Conservation (phyloP, 2,329 filamentous ascomycete genomes). For the Hymenoscyphus albidus region DNA sequence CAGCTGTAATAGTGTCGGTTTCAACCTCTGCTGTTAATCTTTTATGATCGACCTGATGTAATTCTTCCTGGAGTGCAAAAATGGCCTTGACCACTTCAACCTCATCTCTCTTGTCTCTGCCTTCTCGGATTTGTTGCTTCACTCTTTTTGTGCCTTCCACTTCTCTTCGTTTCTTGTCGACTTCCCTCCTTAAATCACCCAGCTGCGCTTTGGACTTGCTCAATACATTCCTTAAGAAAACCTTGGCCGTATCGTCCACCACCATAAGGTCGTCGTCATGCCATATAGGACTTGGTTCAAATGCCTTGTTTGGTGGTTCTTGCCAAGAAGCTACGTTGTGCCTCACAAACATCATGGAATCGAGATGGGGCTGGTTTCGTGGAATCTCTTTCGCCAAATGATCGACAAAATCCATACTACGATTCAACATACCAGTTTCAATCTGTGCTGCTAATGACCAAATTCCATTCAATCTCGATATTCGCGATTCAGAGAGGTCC, state of each 20-base stretch:
- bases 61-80: slow-evolving; percentile 76
- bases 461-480: slow-evolving; percentile 75
- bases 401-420: slow-evolving; percentile 68
- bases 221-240: slow-evolving; percentile 87
- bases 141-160: slow-evolving; percentile 72
- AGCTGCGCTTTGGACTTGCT: slow-evolving; percentile 85
- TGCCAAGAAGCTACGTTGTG: slow-evolving; percentile 83
- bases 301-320: slow-evolving; percentile 78
- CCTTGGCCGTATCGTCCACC: slow-evolving; percentile 79
- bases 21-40: slow-evolving; percentile 88
- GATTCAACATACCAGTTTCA: slow-evolving; percentile 73
- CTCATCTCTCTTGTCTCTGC: slow-evolving; percentile 84
- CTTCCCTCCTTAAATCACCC: slow-evolving; percentile 73
- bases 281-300: slow-evolving; percentile 96
- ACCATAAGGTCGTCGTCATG: slow-evolving; percentile 88
- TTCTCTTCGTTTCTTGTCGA: slow-evolving; percentile 81
- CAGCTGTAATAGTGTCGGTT: slow-evolving; percentile 84
- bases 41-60: slow-evolving; percentile 80
- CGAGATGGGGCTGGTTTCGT: slow-evolving; percentile 81
- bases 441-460: slow-evolving; percentile 79
- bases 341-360: slow-evolving; percentile 96
- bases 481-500: slow-evolving; percentile 86
- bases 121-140: slow-evolving; percentile 74
- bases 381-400: slow-evolving; percentile 76
- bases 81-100: slow-evolving; percentile 79